A percentile compares a stretch with the other conserved stretches of the same genome.
These are phyloP conservation scores for Microbotryum violaceum DNA, from an alignment of 1,284 basidiomycete genomes.

Conservation along the genomic window DNA sequence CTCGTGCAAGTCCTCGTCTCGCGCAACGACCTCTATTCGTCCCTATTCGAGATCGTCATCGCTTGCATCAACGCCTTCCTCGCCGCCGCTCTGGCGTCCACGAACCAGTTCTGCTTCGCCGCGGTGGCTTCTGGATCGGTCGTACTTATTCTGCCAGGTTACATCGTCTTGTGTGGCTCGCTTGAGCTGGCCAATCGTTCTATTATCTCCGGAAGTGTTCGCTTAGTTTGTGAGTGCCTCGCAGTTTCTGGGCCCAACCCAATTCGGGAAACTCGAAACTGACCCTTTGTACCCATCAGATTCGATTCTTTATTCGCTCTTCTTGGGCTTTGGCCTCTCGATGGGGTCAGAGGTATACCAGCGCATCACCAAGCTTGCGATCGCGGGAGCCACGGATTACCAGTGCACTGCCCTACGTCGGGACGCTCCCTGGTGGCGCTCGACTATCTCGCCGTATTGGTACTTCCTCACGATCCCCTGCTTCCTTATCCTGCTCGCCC, in stretches of 20 bases:
- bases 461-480: constrained; percentile 72
- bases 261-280: too few species aligned
- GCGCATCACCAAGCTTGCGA: constrained; percentile 23
- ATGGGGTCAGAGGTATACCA: constrained; percentile 61
- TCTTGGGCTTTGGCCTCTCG: constrained; percentile 74
- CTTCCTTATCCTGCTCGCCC: constrained; percentile 63
- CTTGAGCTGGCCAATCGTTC: constrained; percentile 57
- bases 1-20: constrained; percentile 61
- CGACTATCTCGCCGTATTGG: constrained; percentile 43
- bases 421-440: constrained; percentile 48
- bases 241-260: too few species aligned
- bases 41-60: constrained; percentile 81
- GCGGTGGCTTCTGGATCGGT: constrained; percentile 75
- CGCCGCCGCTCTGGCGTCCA: constrained; percentile 65
- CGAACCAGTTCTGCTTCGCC: constrained; percentile 70
- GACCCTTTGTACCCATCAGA: background rate
- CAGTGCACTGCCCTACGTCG: constrained; percentile 23
- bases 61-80: constrained; percentile 70
- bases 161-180: constrained; percentile 69
- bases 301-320: constrained; percentile 36
- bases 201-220: constrained; percentile 74
- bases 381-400: constrained; percentile 21
- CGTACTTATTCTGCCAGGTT: constrained; percentile 79
- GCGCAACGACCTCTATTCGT: constrained; percentile 69
- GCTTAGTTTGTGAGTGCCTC: constrained; percentile 53